Base-by-base conservation (phyloP, 2,329 filamentous ascomycete species). In the Zymoseptoria brevis region DNA sequence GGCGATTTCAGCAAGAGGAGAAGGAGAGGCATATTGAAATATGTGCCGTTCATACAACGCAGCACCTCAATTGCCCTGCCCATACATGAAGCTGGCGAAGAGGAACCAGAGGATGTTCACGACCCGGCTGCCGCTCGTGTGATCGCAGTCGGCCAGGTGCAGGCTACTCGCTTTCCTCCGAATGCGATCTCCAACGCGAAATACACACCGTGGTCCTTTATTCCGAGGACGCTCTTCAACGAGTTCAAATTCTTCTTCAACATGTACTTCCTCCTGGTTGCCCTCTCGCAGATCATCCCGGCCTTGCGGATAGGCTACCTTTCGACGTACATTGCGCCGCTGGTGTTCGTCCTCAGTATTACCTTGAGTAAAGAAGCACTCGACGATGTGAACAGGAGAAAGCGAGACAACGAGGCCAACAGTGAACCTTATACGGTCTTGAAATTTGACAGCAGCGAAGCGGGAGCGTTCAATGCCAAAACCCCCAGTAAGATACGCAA, bases 241-340 rank as follows among this genome's bases (percentile, higher is more conserved):
- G 94, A 99, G 72, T 99, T 99, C 73, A 96, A 93, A 60, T 99
- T 97, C 79, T 99, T 99, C 77, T 96, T 99, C 81, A 99, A 99
- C 81, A 90, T 97, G 80, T 99, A 99, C 74, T 99, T 99, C 74
- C 80, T 99, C 58, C 85, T 97, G 24, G 94, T 99, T 54, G 95
- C 94, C 6, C 76, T 97, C 54, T 97, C 93, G 45, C 94, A 99
- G 75, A 87, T 90, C 50, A 92, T 99, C 69, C 92, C 91, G 3
- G 83, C 89, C 21, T 77, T 99, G 57, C 85, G 91, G 57, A 96
- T 99, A 65, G 94, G 94, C 58, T 97, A 96, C 73, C 82, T 99
- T 62, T 89, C 89, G 29, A 97, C 94, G 1, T 99, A 99, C 69
- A 86, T 97, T 72, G 92, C 89, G 19, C 94, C 94, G 1, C 76